phyloP scores from a whole-genome alignment of 129 eudicot species.

The Artemisia tridentata region DNA sequence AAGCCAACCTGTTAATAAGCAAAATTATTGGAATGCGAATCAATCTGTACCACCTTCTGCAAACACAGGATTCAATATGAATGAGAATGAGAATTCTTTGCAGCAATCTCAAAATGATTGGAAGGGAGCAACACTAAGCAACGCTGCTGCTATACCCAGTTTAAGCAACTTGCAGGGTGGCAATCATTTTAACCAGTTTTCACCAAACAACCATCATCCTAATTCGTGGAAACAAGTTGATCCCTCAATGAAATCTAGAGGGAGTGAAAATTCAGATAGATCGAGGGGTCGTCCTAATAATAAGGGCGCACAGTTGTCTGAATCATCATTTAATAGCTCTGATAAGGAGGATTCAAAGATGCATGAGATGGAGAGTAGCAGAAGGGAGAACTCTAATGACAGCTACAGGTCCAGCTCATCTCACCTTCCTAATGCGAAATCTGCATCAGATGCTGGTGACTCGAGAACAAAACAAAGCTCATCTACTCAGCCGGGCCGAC shows the following conservation, averaged over 20 bases:
- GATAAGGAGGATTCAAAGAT: slow-evolving; percentile 43
- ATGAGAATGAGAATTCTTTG: slow-evolving; percentile 33
- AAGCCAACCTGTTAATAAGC: slow-evolving; percentile 32
- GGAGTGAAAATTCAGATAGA: slow-evolving; percentile 40
- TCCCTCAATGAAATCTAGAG: slow-evolving; percentile 43
- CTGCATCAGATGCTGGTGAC: slow-evolving; percentile 52
- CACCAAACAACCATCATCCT: slow-evolving; percentile 37
- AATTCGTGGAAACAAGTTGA: slow-evolving; percentile 57
- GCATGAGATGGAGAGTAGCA: slow-evolving; percentile 45
- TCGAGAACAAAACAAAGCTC: slow-evolving; percentile 48
- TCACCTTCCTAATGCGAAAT: slow-evolving; percentile 34
- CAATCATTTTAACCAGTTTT: slow-evolving; percentile 32
- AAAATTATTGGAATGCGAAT: slow-evolving; percentile 39
- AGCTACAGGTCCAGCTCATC: slow-evolving; percentile 52
- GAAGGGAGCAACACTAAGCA: slow-evolving; percentile 32
- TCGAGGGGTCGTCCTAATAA: slow-evolving; percentile 37
- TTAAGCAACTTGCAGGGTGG: slow-evolving; percentile 33
- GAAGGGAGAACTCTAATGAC: slow-evolving; percentile 59
- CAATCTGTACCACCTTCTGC: slow-evolving; percentile 39
- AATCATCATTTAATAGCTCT: slow-evolving; percentile 46
- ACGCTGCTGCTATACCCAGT: slow-evolving; percentile 30
- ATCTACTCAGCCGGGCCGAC: slow-evolving; percentile 39
- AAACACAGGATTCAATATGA: slow-evolving; percentile 30
- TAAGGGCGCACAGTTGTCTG: slow-evolving; percentile 46
- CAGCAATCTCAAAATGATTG: slow-evolving; percentile 42